Percentiles rank a stretch among this genome's conserved stretches.
These are phyloP conservation scores for Eremothecium sinecaudum DNA, from an alignment of 1,139 yeast genomes.

Conservation along the genomic window DNA sequence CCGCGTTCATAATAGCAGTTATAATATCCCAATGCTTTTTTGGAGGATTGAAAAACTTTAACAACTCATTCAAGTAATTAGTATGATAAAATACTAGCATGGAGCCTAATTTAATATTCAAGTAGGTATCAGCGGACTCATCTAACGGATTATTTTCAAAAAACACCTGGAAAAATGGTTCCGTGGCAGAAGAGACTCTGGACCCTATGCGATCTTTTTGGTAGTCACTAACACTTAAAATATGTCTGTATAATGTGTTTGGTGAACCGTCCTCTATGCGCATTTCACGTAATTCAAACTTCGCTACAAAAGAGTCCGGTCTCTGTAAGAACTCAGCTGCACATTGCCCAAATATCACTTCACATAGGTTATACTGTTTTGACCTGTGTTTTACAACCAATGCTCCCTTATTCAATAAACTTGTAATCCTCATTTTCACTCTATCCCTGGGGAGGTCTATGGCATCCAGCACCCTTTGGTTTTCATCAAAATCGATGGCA, in stretches of 20 bases:
- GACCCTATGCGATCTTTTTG: not conserved
- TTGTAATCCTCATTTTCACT: slow-evolving; percentile 53
- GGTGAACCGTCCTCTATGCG: slow-evolving; percentile 82
- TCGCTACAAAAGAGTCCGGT: slow-evolving; percentile 65
- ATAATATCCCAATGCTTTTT: slow-evolving; percentile 78
- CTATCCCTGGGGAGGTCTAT: slow-evolving; percentile 68
- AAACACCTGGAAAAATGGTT: slow-evolving; percentile 70
- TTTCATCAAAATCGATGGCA: slow-evolving; percentile 86
- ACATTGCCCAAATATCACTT: slow-evolving; percentile 76
- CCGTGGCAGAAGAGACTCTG: slow-evolving; percentile 17
- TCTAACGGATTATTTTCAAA: slow-evolving; percentile 85
- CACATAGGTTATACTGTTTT: slow-evolving; percentile 49
- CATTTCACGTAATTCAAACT: slow-evolving; percentile 69
- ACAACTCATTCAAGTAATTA: slow-evolving; percentile 64
- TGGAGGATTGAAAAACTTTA: slow-evolving; percentile 77
- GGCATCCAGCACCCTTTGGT: slow-evolving; percentile 42
- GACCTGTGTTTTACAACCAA: slow-evolving; percentile 43
- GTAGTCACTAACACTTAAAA: slow-evolving; percentile 57
- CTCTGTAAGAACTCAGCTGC: slow-evolving; percentile 64
- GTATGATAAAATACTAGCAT: slow-evolving; percentile 87
- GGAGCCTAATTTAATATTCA: slow-evolving; percentile 68
- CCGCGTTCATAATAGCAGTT: slow-evolving; percentile 88
- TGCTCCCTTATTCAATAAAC: slow-evolving; percentile 70
- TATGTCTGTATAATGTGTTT: slow-evolving; percentile 63
- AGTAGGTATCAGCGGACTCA: slow-evolving; percentile 67